Evolutionary conservation across 2,329 filamentous ascomycete species (phyloP).

Genomic region (Trichoderma arundinaceum): DNA sequence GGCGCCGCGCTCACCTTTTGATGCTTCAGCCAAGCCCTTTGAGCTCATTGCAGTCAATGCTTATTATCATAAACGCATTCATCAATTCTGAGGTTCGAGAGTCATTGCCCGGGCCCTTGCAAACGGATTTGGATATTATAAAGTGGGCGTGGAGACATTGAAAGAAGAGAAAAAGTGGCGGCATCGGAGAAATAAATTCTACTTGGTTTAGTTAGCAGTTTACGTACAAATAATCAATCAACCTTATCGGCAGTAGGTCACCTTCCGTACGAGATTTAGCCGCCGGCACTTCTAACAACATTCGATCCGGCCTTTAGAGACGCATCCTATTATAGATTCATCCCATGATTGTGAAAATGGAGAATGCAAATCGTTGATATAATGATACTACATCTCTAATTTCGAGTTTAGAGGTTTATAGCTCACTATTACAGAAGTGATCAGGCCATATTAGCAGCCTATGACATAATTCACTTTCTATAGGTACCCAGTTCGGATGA

Average conservation of each 20-base stretch:
- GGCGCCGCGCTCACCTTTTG: constrained; percentile 17
- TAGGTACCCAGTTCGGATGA: too few species aligned
- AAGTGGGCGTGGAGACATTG: constrained; percentile 4
- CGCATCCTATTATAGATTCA: too few species aligned
- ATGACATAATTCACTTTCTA: too few species aligned
- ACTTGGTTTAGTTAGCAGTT: constrained; percentile 4
- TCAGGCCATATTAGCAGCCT: too few species aligned
- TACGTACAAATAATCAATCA: constrained; percentile 25
- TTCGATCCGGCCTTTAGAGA: not conserved
- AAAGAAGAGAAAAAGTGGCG: constrained; percentile 18
- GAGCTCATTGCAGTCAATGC: constrained; percentile 26
- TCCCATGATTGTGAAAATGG: too few species aligned
- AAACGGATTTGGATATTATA: not conserved
- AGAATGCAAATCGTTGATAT: too few species aligned
- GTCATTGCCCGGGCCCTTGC: not conserved
- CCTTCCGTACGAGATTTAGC: constrained; percentile 3
- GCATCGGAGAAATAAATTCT: constrained; percentile 27
- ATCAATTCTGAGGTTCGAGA: constrained; percentile 15
- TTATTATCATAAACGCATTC: constrained; percentile 15
- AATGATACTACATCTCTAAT: too few species aligned
- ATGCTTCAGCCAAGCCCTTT: constrained; percentile 26
- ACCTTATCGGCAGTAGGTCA: constrained; percentile 6
- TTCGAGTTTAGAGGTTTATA: too few species aligned
- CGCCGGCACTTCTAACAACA: not conserved
- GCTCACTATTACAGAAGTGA: too few species aligned